These are phyloP conservation scores for Ogataea degrootiae DNA, from an alignment of 805 yeast species.

Conservation along the genomic window DNA sequence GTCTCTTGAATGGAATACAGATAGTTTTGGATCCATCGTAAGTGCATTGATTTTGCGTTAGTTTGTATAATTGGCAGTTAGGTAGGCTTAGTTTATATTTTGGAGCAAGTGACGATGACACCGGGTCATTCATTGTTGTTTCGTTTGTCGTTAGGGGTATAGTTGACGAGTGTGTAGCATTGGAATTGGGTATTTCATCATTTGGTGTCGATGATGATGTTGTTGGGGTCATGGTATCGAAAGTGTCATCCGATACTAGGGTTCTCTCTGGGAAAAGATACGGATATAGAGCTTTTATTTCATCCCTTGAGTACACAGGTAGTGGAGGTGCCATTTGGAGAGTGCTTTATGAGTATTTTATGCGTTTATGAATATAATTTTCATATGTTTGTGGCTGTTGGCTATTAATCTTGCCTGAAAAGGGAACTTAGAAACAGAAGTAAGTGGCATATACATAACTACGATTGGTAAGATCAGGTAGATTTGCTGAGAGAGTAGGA, in stretches of 20 bases:
- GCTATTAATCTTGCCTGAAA: too few relatives aligned
- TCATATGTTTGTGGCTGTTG: too few relatives aligned
- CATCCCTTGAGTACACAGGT: slow-evolving; percentile 38
- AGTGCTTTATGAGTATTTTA: too few relatives aligned
- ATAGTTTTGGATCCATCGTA: slow-evolving; percentile 37
- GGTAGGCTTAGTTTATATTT: slow-evolving; percentile 6
- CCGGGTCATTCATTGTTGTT: not conserved
- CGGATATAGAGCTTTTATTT: slow-evolving; percentile 26
- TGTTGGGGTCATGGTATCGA: too few relatives aligned
- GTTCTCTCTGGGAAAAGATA: slow-evolving; percentile 21
- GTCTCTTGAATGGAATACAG: slow-evolving; percentile 45
- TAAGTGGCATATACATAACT: not conserved
- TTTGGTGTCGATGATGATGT: too few relatives aligned
- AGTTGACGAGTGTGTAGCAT: too few relatives aligned
- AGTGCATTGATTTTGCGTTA: slow-evolving; percentile 45
- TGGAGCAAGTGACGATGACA: not conserved
- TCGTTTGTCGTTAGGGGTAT: too few relatives aligned
- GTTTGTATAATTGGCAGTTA: slow-evolving; percentile 30
- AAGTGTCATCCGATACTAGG: slow-evolving; percentile 3
- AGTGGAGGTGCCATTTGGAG: slow-evolving; percentile 46
- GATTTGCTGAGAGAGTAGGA: not conserved
- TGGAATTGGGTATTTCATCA: too few relatives aligned
- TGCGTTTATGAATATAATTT: too few relatives aligned
- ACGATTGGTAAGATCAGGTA: not conserved
- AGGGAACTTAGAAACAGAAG: not conserved